A percentile compares a stretch with the other conserved stretches of the same genome.
These are phyloP conservation scores for Teunomyces tritomae DNA, from an alignment of 805 yeast genomes.

Conservation along the genomic window DNA sequence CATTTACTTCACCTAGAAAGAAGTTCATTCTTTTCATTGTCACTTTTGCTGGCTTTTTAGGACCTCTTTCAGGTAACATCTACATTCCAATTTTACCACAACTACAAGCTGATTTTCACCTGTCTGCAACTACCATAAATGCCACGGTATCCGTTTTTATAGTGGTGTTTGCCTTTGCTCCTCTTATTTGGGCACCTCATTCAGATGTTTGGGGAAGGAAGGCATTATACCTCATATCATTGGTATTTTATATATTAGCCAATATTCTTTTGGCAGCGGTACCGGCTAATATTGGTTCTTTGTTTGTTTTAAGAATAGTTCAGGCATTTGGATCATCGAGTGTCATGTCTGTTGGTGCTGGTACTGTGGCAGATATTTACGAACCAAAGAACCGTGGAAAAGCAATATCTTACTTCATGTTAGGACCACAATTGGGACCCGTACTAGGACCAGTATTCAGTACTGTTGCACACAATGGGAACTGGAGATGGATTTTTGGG, in stretches of 20 bases:
- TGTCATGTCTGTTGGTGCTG: constrained; percentile 36
- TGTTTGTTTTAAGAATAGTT: constrained; percentile 29
- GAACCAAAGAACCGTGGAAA: constrained; percentile 30
- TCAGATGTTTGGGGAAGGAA: constrained; percentile 53
- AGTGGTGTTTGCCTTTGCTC: constrained; percentile 55
- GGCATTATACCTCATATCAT: constrained; percentile 25
- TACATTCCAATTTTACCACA: constrained; percentile 54
- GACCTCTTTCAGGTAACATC: constrained; percentile 57
- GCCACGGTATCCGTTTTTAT: constrained; percentile 59
- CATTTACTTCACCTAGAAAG: constrained; percentile 30
- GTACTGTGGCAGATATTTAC: constrained; percentile 32
- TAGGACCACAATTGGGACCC: constrained; percentile 41
- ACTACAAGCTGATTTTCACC: constrained; percentile 38
- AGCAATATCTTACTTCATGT: constrained; percentile 33
- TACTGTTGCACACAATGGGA: constrained; percentile 21
- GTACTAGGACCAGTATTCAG: constrained; percentile 36
- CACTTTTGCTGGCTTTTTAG: constrained; percentile 50
- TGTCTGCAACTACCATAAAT: constrained; percentile 44
- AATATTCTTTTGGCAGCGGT: constrained; percentile 28
- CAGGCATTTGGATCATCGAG: constrained; percentile 40
- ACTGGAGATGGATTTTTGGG: constrained; percentile 37
- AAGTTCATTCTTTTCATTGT: constrained; percentile 36
- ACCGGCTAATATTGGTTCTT: constrained; percentile 28
- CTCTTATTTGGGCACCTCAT: constrained; percentile 53
- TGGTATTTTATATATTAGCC: constrained; percentile 24